Evolutionary conservation across 306 rosid species (phyloP), one percentile per base, ranked within the genome.

Genomic region (Elaeagnus macrophylla): DNA sequence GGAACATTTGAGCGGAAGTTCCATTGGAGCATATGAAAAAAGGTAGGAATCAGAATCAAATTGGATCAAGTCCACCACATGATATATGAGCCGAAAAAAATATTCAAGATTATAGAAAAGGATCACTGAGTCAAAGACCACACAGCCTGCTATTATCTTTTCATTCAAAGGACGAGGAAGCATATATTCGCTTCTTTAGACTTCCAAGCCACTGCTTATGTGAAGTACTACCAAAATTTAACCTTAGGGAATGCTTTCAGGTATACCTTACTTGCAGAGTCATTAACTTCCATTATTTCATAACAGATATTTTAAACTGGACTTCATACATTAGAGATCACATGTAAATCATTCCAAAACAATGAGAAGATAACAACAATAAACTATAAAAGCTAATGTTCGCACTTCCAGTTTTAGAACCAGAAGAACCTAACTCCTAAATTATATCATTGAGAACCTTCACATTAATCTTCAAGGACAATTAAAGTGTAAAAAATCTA

Each of bases 201-300:
- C 42, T 59, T 48, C 55, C 19, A 19, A 61, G 18, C 12, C 40
- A 18, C 15, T 19, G 51, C 57, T 40, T 61, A 25, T 19, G 13
- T 39, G 57, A 51, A 51, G 51, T 39, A 50, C 32, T 18, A 38
- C 25, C 14, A 12, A 7, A 60, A 39, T 46, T 35, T 18, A n/a
- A 12, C 45, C 15, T 32, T 19, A 61, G 19, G 5, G 41, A 51
- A 51, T 20, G 50, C 12, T 32, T 61, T 50, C 13, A 37, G 47
- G n/a, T 51, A 51, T 61, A 61, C 17, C 39, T 41, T 12, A 6
- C 49, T 11, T 61, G 58, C 51, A 19, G 51, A 50, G 67, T 51
- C 58, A 19, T 20, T 51, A 16, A 25, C 50, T 40, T 49, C 25
- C 58, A 39, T 50, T 45, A 61, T 14, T 50, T 45, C 14, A 38